Base-by-base conservation (phyloP, 2,329 filamentous ascomycete species). In the Helotiales sp. region DNA sequence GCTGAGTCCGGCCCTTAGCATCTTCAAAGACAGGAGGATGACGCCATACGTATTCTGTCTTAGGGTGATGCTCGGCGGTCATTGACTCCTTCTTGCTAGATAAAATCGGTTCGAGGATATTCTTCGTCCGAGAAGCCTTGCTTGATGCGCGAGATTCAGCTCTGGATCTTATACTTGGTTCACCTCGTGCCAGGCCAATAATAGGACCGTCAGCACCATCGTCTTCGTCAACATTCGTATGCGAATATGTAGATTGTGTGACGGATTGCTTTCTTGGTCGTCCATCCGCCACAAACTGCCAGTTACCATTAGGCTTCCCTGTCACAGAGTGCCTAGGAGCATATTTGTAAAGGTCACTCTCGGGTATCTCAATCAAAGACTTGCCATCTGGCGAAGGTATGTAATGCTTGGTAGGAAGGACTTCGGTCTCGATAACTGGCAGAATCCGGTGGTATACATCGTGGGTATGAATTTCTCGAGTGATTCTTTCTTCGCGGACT, bases 391-490 rank as follows among this genome's bases (percentile, higher is more conserved):
- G 30, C 5, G 55, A 52, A 5, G 55, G 60, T 6, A 68, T 50
- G 31, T 70, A 83, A 66, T 84, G 81, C 10, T 77, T 76, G 0
- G 81, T 71, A 1, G 81, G 79, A 1, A 83, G 72, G 9, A 83
- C 74, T 64, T 83, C 77, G 12, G 79, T 76, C 52, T 83, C 78
- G 27, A 78, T 73, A 22, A 84, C 74, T 2, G 81, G 81, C n/a
- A 80, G 76, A 25, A 81, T 72, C 25, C 77, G 76, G 58, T 83
- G 79, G 62, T 76, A 78, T 33, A 80, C 68, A 60, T 82, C 76
- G 66, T 83, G 75, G 31, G 77, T 77, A 69, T 84, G 81, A 31
- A 81, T 80, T 58, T 83, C 81, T 34, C 79, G 77, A 6, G 75
- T 77, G 51, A 82, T 77, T 22, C 66, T 63, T 63, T 81, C 75